Base-by-base conservation (phyloP, 495 filamentous ascomycete genomes). In the Neurospora sp. region DNA sequence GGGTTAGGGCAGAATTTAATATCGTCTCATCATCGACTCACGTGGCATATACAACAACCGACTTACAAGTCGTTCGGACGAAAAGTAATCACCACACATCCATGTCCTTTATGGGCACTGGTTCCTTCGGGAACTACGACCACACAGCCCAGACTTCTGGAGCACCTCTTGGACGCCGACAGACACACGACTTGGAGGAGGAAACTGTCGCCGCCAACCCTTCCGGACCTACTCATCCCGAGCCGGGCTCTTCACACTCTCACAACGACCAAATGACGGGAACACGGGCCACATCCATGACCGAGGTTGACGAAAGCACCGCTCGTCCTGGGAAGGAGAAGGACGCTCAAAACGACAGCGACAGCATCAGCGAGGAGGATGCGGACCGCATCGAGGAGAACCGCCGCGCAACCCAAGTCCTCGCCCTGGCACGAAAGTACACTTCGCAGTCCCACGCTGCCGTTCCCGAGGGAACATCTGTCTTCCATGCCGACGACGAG, bases 111-210 rank as follows among this genome's bases (percentile, higher is more conserved):
- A 73, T 80, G 48, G 83, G 82, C 73, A 75, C 74, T 44, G 74
- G 76, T 76, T 79, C 80, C 76, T 85, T 84, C 59, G 81, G 76
- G 78, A 84, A 81, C 76, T 82, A 85, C 74, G 83, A 85, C 73
- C 80, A 74, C 65, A 84, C 83, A n/a, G 78, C 82, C 14, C 82
- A 84, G 72, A 74, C 48, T 14, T 78, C 76, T 11, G 81, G 80
- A 39, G 71, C 75, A 42, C 75, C 74, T 6, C 72, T 80, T 27
- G 73, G 65, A 16, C 77, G 77, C 14, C 68, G 72, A 38, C 70
- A 38, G 22, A 79, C 78, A 6, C 75, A 75, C 74, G 80, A 81
- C 3, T 65, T 74, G 9, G 73, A 70, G 69, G 70, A 75, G 41
- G 41, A 73, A 31, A 14, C 48, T 7, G 73, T 70, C 4, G 38